These are phyloP conservation scores for Pythium rhizo-oryzae DNA, from an alignment of 352 stramenopile species.

Conservation along the genomic window DNA sequence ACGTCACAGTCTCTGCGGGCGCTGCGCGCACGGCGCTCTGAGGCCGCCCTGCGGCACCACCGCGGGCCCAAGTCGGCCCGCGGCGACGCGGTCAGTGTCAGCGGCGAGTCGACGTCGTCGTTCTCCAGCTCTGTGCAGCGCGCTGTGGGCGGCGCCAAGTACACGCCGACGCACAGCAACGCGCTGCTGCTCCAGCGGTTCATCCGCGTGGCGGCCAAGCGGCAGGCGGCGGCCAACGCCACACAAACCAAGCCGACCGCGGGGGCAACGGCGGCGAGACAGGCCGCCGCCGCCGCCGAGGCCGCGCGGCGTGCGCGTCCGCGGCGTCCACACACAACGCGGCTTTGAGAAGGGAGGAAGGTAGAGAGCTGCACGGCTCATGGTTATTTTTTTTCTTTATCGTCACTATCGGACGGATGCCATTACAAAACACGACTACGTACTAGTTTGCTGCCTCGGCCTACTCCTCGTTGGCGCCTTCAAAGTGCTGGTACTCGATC, in stretches of 20 bases:
- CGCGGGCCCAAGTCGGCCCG: background rate
- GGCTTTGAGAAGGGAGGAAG: conserved; percentile 14
- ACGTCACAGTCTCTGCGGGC: conserved; percentile 10
- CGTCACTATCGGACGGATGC: no score
- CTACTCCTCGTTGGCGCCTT: conserved; percentile 35
- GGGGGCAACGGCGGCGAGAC: background rate
- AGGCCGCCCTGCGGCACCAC: conserved; percentile 12
- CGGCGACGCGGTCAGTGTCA: conserved; percentile 7
- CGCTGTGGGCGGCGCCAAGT: conserved; percentile 49
- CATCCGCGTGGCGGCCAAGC: conserved; percentile 35
- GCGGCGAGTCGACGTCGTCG: conserved; percentile 24
- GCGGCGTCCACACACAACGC: conserved; percentile 17
- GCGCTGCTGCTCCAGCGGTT: conserved; percentile 60
- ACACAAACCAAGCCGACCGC: background rate
- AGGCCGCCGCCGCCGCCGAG: no score
- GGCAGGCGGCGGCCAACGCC: background rate
- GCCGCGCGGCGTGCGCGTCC: background rate
- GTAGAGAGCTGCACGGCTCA: no score
- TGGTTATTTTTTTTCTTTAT: no score
- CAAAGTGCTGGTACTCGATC: conserved; percentile 64
- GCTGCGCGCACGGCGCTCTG: conserved; percentile 6
- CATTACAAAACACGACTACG: no score
- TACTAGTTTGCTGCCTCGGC: no score
- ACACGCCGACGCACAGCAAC: conserved; percentile 58
- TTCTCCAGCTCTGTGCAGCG: conserved; percentile 28